Evolutionary conservation across 2,329 filamentous ascomycete species (phyloP), one percentile per base, ranked within the genome.

Genomic region (Cladophialophora immunda): DNA sequence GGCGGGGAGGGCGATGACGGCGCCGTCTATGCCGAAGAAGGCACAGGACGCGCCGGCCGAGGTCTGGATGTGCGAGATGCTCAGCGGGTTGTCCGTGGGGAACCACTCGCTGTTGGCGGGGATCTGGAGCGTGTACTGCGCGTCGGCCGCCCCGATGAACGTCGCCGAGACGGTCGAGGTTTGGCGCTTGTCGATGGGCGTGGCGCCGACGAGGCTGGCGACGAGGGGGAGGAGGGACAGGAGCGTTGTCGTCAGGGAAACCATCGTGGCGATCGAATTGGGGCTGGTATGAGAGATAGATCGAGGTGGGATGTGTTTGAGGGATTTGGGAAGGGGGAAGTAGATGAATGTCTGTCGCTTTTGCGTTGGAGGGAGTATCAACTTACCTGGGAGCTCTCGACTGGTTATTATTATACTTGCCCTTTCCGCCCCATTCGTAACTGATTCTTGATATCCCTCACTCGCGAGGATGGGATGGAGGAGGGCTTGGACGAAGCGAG

Each of bases 1-100:
- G 9, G 52, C 29, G 4, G 68, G 68, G 22, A 58, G 54, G 22
- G 61, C 47, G 32, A 68, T 47, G 29, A 70, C 66, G 17, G 63
- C 60, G 17, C 68, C 66, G 45, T 70, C 68, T 22, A 68, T 57
- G 30, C 68, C 68, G 56, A 70, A 70, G 50, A 70, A 70, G 36
- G 57, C 61, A 29, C 68, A 70, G 3, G 63, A 60, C 15, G 53
- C 58, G 34, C 63, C 65, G 17, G 64, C 59, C 9, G 47, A n/a
- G 53, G 63, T 63, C 4, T 60, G 55, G 34, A 70, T 68, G 55
- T 70, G 65, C 50, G 47, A 58, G 22, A 70, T 64, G 22, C 58
- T 64, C 41, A 68, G 59, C 11, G 32, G 34, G 34, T 65, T 65
- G 56, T 66, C 62, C 27, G 68, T 70, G 2, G 66, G 61, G n/a